Percentiles rank a stretch among this genome's conserved stretches.
Evolutionary conservation across 768 basidiomycete species (phyloP).

Genomic region (Termitomyces sp.): DNA sequence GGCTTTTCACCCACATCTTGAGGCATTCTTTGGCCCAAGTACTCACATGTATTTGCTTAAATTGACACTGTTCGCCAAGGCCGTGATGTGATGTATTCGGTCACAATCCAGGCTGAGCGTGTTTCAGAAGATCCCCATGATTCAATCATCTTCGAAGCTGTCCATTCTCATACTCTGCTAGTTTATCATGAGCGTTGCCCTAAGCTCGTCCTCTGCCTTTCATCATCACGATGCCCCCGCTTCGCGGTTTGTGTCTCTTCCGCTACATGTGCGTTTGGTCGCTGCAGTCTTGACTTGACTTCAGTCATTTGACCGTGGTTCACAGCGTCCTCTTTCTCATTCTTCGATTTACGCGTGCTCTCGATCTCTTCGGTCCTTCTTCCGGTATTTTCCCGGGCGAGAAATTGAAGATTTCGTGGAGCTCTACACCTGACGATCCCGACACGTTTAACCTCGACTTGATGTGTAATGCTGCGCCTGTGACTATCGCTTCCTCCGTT

Average conservation of each 20-base stretch:
- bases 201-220: not conserved
- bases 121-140: not conserved
- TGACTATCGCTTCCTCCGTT: not conserved
- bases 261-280: not conserved
- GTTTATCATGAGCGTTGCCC: not conserved
- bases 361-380: not conserved
- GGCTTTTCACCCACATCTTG: not conserved
- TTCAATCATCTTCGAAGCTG: not conserved
- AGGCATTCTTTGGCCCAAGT: not conserved
- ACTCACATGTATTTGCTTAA: too few relatives aligned
- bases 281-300: not conserved
- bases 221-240: not conserved
- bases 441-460: not conserved
- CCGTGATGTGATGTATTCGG: not conserved
- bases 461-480: not conserved
- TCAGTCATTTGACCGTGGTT: not conserved
- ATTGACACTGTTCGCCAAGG: not conserved
- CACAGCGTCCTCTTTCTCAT: not conserved
- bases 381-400: accelerated
- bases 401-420: not conserved
- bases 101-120: not conserved
- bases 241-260: not conserved
- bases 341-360: not conserved
- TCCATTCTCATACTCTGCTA: not conserved
- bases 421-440: not conserved